A percentile compares a stretch with the other conserved stretches of the same genome.
phyloP scores from a whole-genome alignment of 306 rosid species.

The Quercus glauca region DNA sequence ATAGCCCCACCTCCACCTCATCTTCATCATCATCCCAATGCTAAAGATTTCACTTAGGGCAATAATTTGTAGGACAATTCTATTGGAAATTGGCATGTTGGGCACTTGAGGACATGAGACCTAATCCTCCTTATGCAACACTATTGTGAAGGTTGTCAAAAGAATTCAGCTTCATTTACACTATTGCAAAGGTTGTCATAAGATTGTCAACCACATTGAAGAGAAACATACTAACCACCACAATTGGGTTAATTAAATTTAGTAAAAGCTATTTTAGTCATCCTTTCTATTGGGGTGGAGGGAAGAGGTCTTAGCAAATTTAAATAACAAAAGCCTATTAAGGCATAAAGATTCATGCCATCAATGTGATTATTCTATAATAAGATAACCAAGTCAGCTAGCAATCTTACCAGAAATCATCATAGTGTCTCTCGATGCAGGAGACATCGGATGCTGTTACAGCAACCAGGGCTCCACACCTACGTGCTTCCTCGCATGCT shows the following conservation, averaged over 20 bases:
- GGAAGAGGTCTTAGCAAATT: background rate
- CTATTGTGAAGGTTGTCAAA: background rate
- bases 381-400: background rate
- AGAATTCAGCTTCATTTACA: background rate
- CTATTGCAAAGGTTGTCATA: too few species aligned
- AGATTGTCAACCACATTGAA: background rate
- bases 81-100: background rate
- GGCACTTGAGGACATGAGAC: background rate
- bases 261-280: background rate
- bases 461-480: slow-evolving; percentile 78
- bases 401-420: slow-evolving; percentile 68
- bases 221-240: background rate
- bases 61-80: background rate
- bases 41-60: background rate
- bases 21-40: background rate
- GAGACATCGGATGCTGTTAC: slow-evolving; percentile 92
- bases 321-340: background rate
- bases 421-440: slow-evolving; percentile 86
- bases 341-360: too few species aligned
- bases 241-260: background rate
- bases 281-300: background rate
- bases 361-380: background rate
- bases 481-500: slow-evolving; percentile 80
- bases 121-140: background rate
- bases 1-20: background rate